Evolutionary conservation across 2,329 filamentous ascomycete genomes (phyloP).

Genomic region (Aspergillus calidoustus): DNA sequence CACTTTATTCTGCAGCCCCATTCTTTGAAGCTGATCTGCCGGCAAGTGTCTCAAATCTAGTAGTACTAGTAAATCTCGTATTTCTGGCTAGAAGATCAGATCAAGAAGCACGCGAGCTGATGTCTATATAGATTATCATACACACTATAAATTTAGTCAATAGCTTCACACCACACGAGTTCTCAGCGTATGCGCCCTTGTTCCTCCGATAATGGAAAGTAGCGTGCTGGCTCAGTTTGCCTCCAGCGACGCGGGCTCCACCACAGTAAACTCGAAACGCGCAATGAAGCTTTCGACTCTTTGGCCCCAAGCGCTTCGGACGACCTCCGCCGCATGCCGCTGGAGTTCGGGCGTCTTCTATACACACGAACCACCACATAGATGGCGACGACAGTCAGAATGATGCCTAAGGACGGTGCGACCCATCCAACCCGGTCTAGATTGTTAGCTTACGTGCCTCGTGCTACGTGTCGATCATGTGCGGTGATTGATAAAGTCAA

Average conservation of each 20-base stretch:
- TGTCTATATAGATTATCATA: background rate
- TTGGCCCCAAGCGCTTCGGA: slow-evolving; percentile 24
- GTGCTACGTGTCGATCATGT: background rate
- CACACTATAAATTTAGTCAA: background rate
- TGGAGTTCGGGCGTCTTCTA: slow-evolving; percentile 14
- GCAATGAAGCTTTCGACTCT: slow-evolving; percentile 25
- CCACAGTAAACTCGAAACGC: slow-evolving; percentile 28
- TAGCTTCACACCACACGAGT: background rate
- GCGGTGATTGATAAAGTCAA: slow-evolving; percentile 11
- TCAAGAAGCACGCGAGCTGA: background rate
- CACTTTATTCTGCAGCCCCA: background rate
- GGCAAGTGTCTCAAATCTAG: background rate
- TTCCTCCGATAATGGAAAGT: slow-evolving; percentile 29
- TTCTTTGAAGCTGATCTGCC: background rate
- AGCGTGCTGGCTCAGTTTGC: slow-evolving; percentile 22
- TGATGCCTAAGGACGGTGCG: slow-evolving; percentile 18
- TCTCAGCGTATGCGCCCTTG: background rate
- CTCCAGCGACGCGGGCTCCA: slow-evolving; percentile 40
- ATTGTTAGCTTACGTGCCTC: background rate
- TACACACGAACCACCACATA: slow-evolving; percentile 20
- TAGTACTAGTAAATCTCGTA: background rate
- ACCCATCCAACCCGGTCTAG: slow-evolving; percentile 21
- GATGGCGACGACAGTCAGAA: slow-evolving; percentile 15
- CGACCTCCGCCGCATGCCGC: slow-evolving; percentile 13
- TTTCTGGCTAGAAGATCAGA: background rate